These are phyloP conservation scores for Alternaria gansuensis DNA, from an alignment of 2,329 filamentous ascomycete species.

Conservation along the genomic window DNA sequence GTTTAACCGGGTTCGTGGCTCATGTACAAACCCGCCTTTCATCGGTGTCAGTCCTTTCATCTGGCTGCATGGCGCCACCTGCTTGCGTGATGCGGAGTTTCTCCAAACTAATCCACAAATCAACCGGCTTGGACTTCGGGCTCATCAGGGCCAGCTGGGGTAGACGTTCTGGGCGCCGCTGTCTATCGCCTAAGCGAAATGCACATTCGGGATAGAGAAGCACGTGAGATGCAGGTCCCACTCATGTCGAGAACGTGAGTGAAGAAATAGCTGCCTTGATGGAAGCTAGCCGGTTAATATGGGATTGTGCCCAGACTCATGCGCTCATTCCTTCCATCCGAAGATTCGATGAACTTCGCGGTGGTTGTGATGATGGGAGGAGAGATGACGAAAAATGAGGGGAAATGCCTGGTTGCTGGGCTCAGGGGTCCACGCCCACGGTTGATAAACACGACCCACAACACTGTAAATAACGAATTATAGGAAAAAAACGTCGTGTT, in stretches of 20 bases:
- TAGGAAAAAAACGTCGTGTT: not conserved
- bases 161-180: slow-evolving; percentile 20
- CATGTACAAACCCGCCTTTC: slow-evolving; percentile 14
- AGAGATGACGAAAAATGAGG: slow-evolving; percentile 3
- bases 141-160: slow-evolving; percentile 19
- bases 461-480: slow-evolving; percentile 15
- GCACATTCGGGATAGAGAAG: slow-evolving; percentile 22
- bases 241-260: slow-evolving; percentile 8
- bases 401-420: slow-evolving; percentile 24
- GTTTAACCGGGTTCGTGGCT: slow-evolving; percentile 34
- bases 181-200: slow-evolving; percentile 22
- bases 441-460: slow-evolving; percentile 16
- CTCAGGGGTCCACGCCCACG: slow-evolving; percentile 16
- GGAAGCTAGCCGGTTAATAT: slow-evolving; percentile 14
- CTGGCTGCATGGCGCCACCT: slow-evolving; percentile 13
- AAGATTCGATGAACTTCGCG: not conserved
- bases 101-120: slow-evolving; percentile 31
- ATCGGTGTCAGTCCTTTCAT: slow-evolving; percentile 8
- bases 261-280: not conserved
- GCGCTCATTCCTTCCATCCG: slow-evolving; percentile 4
- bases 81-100: slow-evolving; percentile 20
- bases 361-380: not conserved
- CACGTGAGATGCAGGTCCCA: slow-evolving; percentile 33
- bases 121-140: slow-evolving; percentile 38
- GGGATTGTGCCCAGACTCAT: not conserved